Evolutionary conservation across 1,284 basidiomycete genomes (phyloP), one percentile per base, ranked within the genome.

Genomic region (Irpex sp.): DNA sequence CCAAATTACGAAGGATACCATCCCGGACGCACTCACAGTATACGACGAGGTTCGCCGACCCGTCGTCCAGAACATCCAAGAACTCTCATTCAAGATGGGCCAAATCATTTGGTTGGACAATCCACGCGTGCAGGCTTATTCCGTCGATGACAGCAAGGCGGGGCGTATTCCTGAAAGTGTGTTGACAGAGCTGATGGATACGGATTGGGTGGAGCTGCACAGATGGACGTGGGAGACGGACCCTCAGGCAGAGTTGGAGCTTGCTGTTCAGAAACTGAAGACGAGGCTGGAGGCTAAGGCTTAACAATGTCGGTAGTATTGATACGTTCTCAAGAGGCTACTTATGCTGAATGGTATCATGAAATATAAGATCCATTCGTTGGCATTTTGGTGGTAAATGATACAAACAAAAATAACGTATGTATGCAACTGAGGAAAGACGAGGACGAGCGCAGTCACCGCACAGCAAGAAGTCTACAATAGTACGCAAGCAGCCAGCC

Each of bases 41-140:
- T 66, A 66, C 47, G 63, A 64, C 58, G 57, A 61, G 26, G 38
- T 64, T 19, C 62, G 65, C 31, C 59, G 65, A 2, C 65, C 65
- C 8, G 36, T 64, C 34, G 26, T 59, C n/a, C 60, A 34, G 31
- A 15, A 56, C 31, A n/a, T 56, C 54, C 54, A 56, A 56, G 54
- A 56, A 9, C 54, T 56, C 54, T 56, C 54, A 3, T 56, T 36
- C n/a, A 15, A 34, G 54, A 11, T 37, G 11, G 54, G 54, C 54
- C n/a, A 56, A 37, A 56, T 31, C 31, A 17, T 36, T 37, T 56
- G 54, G 54, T 37, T 56, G 31, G 54, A 56, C 8, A 56, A 31
- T 37, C 26, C 34, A 9, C 31, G 54, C 26, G 15, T 56, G 54
- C 15, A 21, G 34, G 11, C 15, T 36, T 56, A 56, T 21, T 17